Percentiles rank a stretch among this genome's conserved stretches.
Evolutionary conservation across 1,139 yeast genomes (phyloP).

Genomic region (Taphrina betulina): DNA sequence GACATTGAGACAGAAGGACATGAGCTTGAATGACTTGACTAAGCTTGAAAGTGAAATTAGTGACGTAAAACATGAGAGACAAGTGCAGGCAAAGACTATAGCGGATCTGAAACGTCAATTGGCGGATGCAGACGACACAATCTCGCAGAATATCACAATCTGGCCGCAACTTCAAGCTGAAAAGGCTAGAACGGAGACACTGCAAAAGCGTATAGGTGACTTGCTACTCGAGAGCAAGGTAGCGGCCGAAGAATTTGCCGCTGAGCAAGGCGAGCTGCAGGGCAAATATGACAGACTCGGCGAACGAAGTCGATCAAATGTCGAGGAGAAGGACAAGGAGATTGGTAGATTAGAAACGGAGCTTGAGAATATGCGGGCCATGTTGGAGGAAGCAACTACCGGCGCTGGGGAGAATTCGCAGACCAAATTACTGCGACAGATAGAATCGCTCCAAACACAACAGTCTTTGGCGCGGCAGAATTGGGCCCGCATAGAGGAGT

Average conservation of each 20-base stretch:
- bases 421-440: slow-evolving; percentile 45
- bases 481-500: slow-evolving; percentile 64
- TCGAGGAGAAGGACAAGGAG: slow-evolving; percentile 42
- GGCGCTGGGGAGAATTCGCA: slow-evolving; percentile 42
- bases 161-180: slow-evolving; percentile 28
- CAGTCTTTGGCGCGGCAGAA: slow-evolving; percentile 64
- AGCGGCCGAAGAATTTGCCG: slow-evolving; percentile 37
- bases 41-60: slow-evolving; percentile 36
- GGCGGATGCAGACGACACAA: slow-evolving; percentile 34
- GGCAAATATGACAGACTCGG: slow-evolving; percentile 36
- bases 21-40: slow-evolving; percentile 36
- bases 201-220: slow-evolving; percentile 39
- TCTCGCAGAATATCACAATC: slow-evolving; percentile 28
- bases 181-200: slow-evolving; percentile 34
- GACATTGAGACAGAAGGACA: slow-evolving; percentile 35
- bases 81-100: slow-evolving; percentile 26
- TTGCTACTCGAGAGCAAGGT: slow-evolving; percentile 39
- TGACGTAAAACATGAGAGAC: slow-evolving; percentile 35
- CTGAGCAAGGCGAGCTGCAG: slow-evolving; percentile 36
- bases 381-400: slow-evolving; percentile 46
- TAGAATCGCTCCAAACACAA: slow-evolving; percentile 63
- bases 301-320: slow-evolving; percentile 35
- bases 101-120: slow-evolving; percentile 35
- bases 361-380: slow-evolving; percentile 49
- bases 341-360: slow-evolving; percentile 46